Percentiles rank a stretch among this genome's conserved stretches.
phyloP scores from a whole-genome alignment of 2,329 filamentous ascomycete genomes.

The Trichoderma afroharzianum region DNA sequence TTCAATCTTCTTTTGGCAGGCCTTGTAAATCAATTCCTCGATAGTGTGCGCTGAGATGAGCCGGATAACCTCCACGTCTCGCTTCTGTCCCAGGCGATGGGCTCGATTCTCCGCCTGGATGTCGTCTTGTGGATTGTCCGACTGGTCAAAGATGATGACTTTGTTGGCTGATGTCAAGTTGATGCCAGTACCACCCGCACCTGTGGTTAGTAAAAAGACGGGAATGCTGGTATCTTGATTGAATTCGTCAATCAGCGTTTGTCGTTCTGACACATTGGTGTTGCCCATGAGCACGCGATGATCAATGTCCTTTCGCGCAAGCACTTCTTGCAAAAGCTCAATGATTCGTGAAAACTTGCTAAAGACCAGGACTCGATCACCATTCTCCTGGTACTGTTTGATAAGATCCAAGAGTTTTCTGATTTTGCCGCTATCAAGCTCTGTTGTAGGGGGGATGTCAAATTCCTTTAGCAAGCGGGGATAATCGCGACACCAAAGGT shows the following conservation, averaged over 20 bases:
- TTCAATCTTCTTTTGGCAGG: constrained; percentile 89
- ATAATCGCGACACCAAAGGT: constrained; percentile 62
- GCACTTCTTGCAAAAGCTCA: constrained; percentile 80
- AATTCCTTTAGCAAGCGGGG: constrained; percentile 47
- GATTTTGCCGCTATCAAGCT: constrained; percentile 77
- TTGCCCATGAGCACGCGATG: constrained; percentile 85
- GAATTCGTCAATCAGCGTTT: constrained; percentile 85
- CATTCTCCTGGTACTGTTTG: constrained; percentile 67
- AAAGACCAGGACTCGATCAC: constrained; percentile 86
- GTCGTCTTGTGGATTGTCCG: constrained; percentile 97
- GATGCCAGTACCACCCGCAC: constrained; percentile 93
- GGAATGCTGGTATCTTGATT: constrained; percentile 71
- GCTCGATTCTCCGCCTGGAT: constrained; percentile 97
- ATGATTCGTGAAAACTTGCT: constrained; percentile 90
- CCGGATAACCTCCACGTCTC: constrained; percentile 85
- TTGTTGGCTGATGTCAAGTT: constrained; percentile 96
- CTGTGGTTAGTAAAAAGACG: constrained; percentile 89
- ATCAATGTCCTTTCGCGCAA: constrained; percentile 67
- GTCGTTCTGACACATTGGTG: constrained; percentile 77
- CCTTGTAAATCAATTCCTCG: constrained; percentile 87
- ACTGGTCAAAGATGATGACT: constrained; percentile 93
- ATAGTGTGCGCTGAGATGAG: constrained; percentile 79
- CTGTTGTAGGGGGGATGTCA: constrained; percentile 51
- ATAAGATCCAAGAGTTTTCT: constrained; percentile 73
- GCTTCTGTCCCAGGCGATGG: constrained; percentile 86